Base-by-base conservation (phyloP, 225 moss, liverwort and hornwort genomes). In the Polytrichum formosum region DNA sequence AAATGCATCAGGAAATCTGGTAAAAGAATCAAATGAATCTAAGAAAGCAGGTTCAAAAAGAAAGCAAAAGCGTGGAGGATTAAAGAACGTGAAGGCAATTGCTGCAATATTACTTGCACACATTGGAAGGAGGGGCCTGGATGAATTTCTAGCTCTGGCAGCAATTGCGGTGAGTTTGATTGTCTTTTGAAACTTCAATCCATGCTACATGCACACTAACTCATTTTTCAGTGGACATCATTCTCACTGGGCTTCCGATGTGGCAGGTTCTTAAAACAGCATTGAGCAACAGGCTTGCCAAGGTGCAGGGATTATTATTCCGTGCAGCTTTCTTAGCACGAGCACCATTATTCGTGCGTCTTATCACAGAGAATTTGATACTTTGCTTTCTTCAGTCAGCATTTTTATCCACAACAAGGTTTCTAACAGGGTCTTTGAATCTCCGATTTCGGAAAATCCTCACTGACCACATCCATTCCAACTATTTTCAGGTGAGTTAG, bases 401-500 rank as follows among this genome's bases (percentile, higher is more conserved):
- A n/a, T 92, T 98, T 69, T 70, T 90, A 60, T 94, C 94, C 67
- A 91, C 97, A 59, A 87, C 92, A 33, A 94, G 87, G 85, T 98
- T 76, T 70, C 80, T 98, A 64, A 92, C 97, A 56, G 97, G 97
- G 63, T 82, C 77, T 69, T 79, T 98, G 31, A 91, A 90, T 78
- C 76, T 98, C 59, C 82, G 81, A 64, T 94, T 92, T 74, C 87
- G 94, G 20, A 94, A 91, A 80, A 92, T 98, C 59, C 78, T 98
- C 27, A 98, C 97, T 63, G 91, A 92, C 72, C 80, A 70, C 66
- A 91, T 98, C 25, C 97, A 98, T 84, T 82, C 90, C 67, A 94
- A 98, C 81, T 98, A 98, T 70, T 98, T 98, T 75, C 94, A 97
- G 96, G 96, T 97, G 82, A 83, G 46, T 46, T 46, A 83, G 80